These are phyloP conservation scores for Solanum bukasovii DNA, from an alignment of 257 asterid genomes.

Conservation along the genomic window DNA sequence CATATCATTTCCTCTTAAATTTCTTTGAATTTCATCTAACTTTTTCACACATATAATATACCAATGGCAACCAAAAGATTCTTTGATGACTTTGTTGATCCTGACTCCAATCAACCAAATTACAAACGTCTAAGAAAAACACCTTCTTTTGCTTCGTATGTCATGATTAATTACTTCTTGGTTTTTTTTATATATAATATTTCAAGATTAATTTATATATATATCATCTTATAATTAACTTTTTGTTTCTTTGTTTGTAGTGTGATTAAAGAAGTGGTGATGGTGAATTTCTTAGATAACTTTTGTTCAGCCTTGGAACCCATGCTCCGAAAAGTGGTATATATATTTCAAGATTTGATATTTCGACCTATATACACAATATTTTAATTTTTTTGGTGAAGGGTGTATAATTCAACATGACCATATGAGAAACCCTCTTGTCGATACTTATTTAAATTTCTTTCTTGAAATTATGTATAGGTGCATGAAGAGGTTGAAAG, in stretches of 20 bases:
- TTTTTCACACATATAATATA: background rate
- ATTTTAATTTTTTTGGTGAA: background rate
- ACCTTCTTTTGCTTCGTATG: constrained; percentile 63
- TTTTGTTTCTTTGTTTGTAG: constrained; percentile 6
- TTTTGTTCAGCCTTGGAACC: constrained; percentile 61
- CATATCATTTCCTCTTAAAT: background rate
- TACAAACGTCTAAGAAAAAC: constrained; percentile 34
- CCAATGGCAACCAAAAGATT: constrained; percentile 60
- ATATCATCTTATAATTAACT: background rate
- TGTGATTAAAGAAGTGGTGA: constrained; percentile 50
- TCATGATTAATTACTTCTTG: background rate
- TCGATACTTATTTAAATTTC: background rate
- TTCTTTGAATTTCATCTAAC: background rate
- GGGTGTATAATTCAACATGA: background rate
- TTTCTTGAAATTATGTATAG: constrained; percentile 4
- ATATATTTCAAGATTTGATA: background rate
- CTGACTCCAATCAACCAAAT: constrained; percentile 29
- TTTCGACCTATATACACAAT: background rate
- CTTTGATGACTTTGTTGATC: constrained; percentile 12
- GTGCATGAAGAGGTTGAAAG: constrained; percentile 68
- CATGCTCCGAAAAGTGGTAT: constrained; percentile 67
- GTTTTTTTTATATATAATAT: background rate
- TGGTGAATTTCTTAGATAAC: constrained; percentile 45
- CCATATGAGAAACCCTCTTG: background rate
- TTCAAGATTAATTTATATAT: background rate